These are phyloP conservation scores for Leccinum sublutescens DNA, from an alignment of 768 basidiomycete species.

Conservation along the genomic window DNA sequence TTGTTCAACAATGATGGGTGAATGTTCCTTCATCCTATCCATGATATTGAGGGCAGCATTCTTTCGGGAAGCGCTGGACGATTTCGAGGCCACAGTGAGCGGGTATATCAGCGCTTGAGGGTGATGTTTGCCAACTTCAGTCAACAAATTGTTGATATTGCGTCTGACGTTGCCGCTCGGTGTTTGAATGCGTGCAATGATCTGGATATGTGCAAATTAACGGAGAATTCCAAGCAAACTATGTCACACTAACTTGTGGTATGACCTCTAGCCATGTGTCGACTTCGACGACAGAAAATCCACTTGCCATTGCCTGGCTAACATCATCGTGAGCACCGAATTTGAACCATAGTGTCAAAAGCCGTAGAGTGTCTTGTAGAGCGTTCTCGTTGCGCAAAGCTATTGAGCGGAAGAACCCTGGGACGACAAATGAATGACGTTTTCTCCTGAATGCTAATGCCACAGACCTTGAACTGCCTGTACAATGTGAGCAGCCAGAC, in stretches of 20 bases:
- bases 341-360: conserved; percentile 98
- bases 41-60: conserved; percentile 85
- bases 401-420: conserved; percentile 95
- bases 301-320: conserved; percentile 81
- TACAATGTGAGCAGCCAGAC: conserved; percentile 79
- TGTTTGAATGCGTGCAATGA: conserved; percentile 97
- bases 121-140: conserved; percentile 93
- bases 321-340: conserved; percentile 90
- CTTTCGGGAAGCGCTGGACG: conserved; percentile 78
- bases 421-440: conserved; percentile 9
- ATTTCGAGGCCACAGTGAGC: conserved; percentile 94
- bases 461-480: conserved; percentile 84
- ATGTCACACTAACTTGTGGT: conserved; percentile 67
- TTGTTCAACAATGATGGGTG: conserved; percentile 82
- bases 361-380: conserved; percentile 88
- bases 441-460: not conserved
- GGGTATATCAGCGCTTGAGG: conserved; percentile 97
- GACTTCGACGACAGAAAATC: conserved; percentile 86
- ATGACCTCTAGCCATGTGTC: conserved; percentile 99
- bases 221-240: not conserved
- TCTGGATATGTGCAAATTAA: conserved; percentile 44
- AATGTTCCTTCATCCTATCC: conserved; percentile 92
- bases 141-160: conserved; percentile 85
- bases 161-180: conserved; percentile 82
- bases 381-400: conserved; percentile 86